Evolutionary conservation across 495 filamentous ascomycete species (phyloP).

Genomic region (Copromyces sp.): DNA sequence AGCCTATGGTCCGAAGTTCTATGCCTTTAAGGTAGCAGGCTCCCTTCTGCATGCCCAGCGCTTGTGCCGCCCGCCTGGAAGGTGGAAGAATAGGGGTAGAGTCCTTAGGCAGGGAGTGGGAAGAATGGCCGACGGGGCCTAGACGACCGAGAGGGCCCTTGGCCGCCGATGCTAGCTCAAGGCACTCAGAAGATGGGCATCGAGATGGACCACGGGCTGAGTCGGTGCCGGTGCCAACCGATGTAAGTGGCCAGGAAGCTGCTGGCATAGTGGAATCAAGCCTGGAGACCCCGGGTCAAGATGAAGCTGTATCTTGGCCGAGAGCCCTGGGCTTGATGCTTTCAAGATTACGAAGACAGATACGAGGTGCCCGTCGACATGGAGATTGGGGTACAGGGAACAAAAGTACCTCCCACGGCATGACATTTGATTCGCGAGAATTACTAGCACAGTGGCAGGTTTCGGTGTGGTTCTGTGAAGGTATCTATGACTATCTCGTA

Average conservation of each 20-base stretch:
- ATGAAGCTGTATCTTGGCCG: not conserved
- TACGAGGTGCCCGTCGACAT: not conserved
- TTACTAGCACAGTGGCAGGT: not conserved
- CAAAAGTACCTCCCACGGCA: not conserved
- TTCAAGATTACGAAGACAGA: not conserved
- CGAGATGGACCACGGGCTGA: not conserved
- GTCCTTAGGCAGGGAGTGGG: not conserved
- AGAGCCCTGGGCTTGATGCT: rapidly evolving
- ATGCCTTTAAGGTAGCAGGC: not conserved
- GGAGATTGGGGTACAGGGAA: not conserved
- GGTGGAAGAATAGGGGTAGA: not conserved
- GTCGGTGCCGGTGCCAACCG: not conserved
- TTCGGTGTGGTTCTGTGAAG: not conserved
- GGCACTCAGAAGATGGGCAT: not conserved
- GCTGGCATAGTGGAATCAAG: not conserved
- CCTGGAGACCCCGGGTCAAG: not conserved
- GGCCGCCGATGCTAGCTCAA: not conserved
- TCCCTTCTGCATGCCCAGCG: not conserved
- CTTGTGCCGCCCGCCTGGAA: not conserved
- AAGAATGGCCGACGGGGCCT: not conserved
- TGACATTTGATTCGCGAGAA: not conserved
- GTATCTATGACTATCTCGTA: not conserved
- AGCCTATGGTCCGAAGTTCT: not conserved
- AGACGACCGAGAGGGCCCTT: not conserved
- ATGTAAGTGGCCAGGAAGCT: not conserved